Conservation (phyloP, 495 filamentous ascomycete species). For the Evansstolkia leycettana region DNA sequence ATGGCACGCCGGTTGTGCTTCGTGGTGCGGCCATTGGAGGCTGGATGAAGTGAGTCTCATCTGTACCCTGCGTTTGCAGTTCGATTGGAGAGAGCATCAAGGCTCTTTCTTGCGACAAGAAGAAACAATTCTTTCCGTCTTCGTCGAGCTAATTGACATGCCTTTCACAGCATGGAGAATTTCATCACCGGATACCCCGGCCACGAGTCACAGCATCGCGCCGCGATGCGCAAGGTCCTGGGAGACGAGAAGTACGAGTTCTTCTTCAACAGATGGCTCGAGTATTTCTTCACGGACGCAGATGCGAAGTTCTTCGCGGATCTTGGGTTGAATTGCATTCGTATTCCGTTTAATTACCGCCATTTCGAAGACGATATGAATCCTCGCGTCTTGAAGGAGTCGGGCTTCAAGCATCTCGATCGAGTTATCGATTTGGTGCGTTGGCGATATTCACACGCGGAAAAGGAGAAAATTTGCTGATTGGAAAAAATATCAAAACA, state of each 20-base stretch:
- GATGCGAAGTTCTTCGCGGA: constrained; percentile 50
- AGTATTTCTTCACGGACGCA: constrained; percentile 50
- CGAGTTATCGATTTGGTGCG: constrained; percentile 38
- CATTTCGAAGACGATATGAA: constrained; percentile 56
- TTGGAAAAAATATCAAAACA: background rate
- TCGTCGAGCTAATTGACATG: constrained; percentile 1
- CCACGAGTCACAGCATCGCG: constrained; percentile 43
- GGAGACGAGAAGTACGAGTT: constrained; percentile 35
- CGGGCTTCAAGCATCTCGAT: constrained; percentile 48
- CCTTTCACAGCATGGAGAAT: constrained; percentile 44
- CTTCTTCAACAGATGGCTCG: constrained; percentile 40
- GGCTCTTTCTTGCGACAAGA: too few relatives aligned
- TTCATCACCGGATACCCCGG: constrained; percentile 58
- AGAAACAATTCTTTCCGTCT: too few relatives aligned
- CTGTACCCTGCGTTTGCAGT: background rate
- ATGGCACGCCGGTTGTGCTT: constrained; percentile 34
- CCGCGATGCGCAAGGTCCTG: constrained; percentile 41
- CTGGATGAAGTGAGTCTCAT: constrained; percentile 28
- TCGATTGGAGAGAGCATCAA: too few relatives aligned
- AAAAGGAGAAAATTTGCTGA: too few relatives aligned
- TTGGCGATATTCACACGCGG: background rate
- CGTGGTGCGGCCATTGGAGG: constrained; percentile 37
- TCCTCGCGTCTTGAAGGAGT: constrained; percentile 41
- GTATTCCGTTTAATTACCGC: constrained; percentile 52
- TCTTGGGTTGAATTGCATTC: constrained; percentile 48